Base-by-base conservation (phyloP, 2,329 filamentous ascomycete species). In the Tolypocladium sp. region DNA sequence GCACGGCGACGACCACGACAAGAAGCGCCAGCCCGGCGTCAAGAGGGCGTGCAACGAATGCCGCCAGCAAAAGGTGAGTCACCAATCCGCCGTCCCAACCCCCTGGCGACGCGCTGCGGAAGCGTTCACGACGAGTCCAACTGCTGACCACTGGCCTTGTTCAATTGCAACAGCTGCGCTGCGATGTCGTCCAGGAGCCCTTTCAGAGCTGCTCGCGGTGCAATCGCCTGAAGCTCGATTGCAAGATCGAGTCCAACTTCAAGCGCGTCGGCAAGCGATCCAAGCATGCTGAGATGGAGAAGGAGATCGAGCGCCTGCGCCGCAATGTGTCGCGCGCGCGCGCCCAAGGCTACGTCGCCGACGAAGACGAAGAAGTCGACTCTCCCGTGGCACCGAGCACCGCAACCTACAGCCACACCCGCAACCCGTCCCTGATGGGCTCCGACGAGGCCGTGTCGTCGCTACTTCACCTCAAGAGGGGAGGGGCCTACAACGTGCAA, bases 221-320 rank as follows among this genome's bases (percentile, higher is more conserved):
- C 76, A 84, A 84, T 70, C 89, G 91, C 67, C 83, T 92, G 69
- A 90, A 89, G 73, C 85, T 93, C 62, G 84, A 87, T 62, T 94
- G 90, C 79, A 90, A 91, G 73, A 93, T 94, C 73, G 89, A 93
- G 73, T 90, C 88, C 68, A 91, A 92, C 73, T 93, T 93, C 76
- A 92, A 92, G 80, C 86, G 90, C 66, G 80, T 92, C 22, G 88
- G 90, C 63, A 94, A 94, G 77, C 83, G 90, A 49, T 89, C 85
- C 63, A 89, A 90, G 71, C 89, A 93, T 73, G 89, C 89, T 67
- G 90, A 92, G 74, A 92, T 92, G 89, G 89, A 91, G 70, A 89
- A 86, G 74, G 88, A 92, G 73, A 90, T 92, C 68, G 88, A 90
- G 60, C 83, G 79, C 62, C 74, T 88, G 64, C 82, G 86, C 57